phyloP scores from a whole-genome alignment of 305 asterid species.

The Andrographis paniculata region DNA sequence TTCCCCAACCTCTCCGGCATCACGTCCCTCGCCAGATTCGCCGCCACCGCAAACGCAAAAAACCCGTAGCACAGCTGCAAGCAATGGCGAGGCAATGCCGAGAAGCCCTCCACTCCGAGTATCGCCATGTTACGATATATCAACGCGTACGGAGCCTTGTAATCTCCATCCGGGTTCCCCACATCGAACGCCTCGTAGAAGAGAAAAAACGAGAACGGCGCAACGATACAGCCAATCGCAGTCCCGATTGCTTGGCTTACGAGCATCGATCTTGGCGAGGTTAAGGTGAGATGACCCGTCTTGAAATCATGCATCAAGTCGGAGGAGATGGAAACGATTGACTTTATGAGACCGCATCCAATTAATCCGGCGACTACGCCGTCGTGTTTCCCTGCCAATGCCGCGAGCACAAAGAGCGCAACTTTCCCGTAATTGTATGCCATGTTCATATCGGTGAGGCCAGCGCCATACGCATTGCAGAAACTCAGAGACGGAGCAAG shows the following conservation, averaged over 20 bases:
- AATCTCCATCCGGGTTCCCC: conserved; percentile 33
- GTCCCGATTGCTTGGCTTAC: conserved; percentile 46
- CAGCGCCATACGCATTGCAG: conserved; percentile 48
- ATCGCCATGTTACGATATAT: conserved; percentile 46
- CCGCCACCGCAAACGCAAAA: conserved; percentile 30
- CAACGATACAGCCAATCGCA: conserved; percentile 36
- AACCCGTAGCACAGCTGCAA: conserved; percentile 41
- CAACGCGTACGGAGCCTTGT: conserved; percentile 37
- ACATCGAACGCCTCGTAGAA: conserved; percentile 41
- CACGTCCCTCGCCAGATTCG: conserved; percentile 26
- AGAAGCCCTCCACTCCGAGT: conserved; percentile 47
- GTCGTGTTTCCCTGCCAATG: conserved; percentile 28
- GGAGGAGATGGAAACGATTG: conserved; percentile 39
- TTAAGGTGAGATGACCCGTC: conserved; percentile 43
- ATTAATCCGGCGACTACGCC: conserved; percentile 51
- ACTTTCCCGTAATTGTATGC: conserved; percentile 48
- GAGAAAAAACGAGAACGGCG: conserved; percentile 34
- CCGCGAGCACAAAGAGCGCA: conserved; percentile 38
- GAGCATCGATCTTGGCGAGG: conserved; percentile 52
- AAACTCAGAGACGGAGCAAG: conserved; percentile 48
- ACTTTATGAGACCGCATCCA: conserved; percentile 48
- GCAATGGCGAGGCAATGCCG: conserved; percentile 38
- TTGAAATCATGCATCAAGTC: conserved; percentile 53
- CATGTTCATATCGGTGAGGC: conserved; percentile 48
- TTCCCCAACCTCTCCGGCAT: conserved; percentile 25